Percentiles rank a stretch among this genome's conserved stretches.
These are phyloP conservation scores for Penicillium salamii DNA, from an alignment of 495 filamentous ascomycete genomes.

Conservation along the genomic window DNA sequence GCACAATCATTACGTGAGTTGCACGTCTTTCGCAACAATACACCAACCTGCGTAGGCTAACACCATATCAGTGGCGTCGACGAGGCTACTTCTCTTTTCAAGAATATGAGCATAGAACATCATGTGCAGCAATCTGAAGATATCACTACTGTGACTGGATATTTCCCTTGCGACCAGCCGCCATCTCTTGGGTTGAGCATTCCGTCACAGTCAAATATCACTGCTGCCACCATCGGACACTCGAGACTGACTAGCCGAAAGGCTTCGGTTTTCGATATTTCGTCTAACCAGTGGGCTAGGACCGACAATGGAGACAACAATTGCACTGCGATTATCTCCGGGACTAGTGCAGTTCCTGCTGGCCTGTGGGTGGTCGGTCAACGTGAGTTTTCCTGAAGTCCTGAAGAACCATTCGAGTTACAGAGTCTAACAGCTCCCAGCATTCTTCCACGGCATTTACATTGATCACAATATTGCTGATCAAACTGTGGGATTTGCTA, in stretches of 20 bases:
- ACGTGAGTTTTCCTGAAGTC: slow-evolving; percentile 2
- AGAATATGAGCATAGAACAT: slow-evolving; percentile 1
- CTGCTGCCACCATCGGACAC: not conserved
- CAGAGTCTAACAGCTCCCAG: not conserved
- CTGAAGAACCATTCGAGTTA: not conserved
- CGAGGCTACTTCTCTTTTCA: slow-evolving; percentile 4
- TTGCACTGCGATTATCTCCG: slow-evolving; percentile 9
- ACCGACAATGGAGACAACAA: slow-evolving; percentile 14
- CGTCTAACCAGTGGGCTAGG: slow-evolving; percentile 1
- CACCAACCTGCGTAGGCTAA: not conserved
- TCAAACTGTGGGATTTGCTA: slow-evolving; percentile 9
- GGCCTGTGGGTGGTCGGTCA: slow-evolving; percentile 12
- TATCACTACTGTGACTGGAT: slow-evolving; percentile 2
- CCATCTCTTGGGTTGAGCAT: slow-evolving; percentile 7
- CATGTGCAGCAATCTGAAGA: not conserved
- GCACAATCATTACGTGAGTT: slow-evolving; percentile 11
- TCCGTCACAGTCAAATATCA: slow-evolving; percentile 3
- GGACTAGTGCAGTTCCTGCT: not conserved
- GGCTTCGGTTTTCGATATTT: slow-evolving; percentile 5
- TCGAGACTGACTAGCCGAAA: not conserved
- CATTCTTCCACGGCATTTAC: slow-evolving; percentile 12
- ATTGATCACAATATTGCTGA: slow-evolving; percentile 11
- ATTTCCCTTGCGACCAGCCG: slow-evolving; percentile 13
- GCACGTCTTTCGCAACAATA: no score
- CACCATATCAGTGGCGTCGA: not conserved